These are phyloP conservation scores for Halenospora varia DNA, from an alignment of 495 filamentous ascomycete genomes.

Conservation along the genomic window DNA sequence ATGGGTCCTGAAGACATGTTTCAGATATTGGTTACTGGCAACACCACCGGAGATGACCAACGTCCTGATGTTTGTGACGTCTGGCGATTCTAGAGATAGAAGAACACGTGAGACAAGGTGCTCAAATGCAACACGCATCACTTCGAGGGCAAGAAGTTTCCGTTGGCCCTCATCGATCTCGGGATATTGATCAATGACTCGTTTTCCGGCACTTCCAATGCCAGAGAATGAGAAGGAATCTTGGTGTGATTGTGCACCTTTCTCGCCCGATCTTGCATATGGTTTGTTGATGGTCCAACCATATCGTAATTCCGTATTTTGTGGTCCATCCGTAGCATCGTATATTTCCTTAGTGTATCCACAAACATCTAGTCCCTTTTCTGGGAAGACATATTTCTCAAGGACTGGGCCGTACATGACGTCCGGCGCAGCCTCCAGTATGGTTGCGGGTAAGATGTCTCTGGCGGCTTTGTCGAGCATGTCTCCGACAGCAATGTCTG, in stretches of 20 bases:
- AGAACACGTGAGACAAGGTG: constrained; percentile 73
- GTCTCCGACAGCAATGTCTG: constrained; percentile 79
- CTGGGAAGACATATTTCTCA: constrained; percentile 74
- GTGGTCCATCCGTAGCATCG: constrained; percentile 18
- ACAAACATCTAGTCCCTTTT: constrained; percentile 36
- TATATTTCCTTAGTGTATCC: too few species aligned
- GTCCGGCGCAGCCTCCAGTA: constrained; percentile 27
- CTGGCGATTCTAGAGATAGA: constrained; percentile 48
- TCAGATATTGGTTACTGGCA: constrained; percentile 74
- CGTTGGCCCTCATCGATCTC: constrained; percentile 48
- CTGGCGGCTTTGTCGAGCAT: constrained; percentile 81
- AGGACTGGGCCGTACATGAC: constrained; percentile 77
- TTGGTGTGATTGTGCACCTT: constrained; percentile 21
- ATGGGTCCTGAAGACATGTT: constrained; percentile 57
- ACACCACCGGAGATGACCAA: constrained; percentile 89
- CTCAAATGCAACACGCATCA: constrained; percentile 81
- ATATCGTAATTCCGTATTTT: constrained; percentile 35
- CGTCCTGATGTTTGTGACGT: constrained; percentile 40
- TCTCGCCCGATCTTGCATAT: constrained; percentile 39
- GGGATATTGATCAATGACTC: constrained; percentile 31
- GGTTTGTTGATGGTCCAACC: constrained; percentile 58
- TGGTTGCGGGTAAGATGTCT: constrained; percentile 48
- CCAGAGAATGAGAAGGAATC: constrained; percentile 65
- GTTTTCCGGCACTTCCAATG: constrained; percentile 48
- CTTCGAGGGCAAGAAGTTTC: constrained; percentile 57